phyloP scores from a whole-genome alignment of 2,329 filamentous ascomycete genomes.

The Pseudophaeomoniella oleicola region DNA sequence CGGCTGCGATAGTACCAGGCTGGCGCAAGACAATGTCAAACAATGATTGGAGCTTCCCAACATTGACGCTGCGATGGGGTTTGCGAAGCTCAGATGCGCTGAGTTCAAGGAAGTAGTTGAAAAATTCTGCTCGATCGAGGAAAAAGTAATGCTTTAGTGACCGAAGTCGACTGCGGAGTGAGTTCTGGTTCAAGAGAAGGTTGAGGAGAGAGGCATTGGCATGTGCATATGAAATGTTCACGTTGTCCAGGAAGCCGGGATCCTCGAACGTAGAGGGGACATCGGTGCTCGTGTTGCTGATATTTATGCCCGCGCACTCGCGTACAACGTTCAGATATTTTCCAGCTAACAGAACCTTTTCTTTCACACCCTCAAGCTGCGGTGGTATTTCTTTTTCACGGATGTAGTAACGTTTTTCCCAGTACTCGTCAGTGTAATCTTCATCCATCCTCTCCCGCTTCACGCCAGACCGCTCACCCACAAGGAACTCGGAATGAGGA shows the following conservation, averaged over 20 bases:
- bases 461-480: constrained; percentile 94
- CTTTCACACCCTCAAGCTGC: constrained; percentile 78
- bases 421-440: constrained; percentile 98
- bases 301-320: constrained; percentile 90
- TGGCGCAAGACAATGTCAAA: constrained; percentile 95
- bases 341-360: constrained; percentile 85
- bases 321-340: constrained; percentile 97
- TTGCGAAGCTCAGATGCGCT: constrained; percentile 81
- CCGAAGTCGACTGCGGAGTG: constrained; percentile 68
- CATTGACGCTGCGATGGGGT: constrained; percentile 75
- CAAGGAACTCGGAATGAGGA: constrained; percentile 81
- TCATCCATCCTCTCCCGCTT: constrained; percentile 78
- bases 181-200: constrained; percentile 82
- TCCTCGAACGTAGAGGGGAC: constrained; percentile 91
- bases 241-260: constrained; percentile 80
- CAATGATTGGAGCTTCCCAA: constrained; percentile 82
- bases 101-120: constrained; percentile 92
- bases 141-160: constrained; percentile 99
- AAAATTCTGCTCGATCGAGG: constrained; percentile 93
- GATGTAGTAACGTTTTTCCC: constrained; percentile 94
- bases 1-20: constrained; percentile 79
- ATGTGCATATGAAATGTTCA: constrained; percentile 87
- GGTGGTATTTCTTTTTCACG: constrained; percentile 83
- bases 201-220: constrained; percentile 89
- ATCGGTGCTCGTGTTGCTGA: constrained; percentile 65